These are phyloP conservation scores for Miamiensis avidus DNA, from an alignment of 169 alveolate genomes.

Conservation along the genomic window DNA sequence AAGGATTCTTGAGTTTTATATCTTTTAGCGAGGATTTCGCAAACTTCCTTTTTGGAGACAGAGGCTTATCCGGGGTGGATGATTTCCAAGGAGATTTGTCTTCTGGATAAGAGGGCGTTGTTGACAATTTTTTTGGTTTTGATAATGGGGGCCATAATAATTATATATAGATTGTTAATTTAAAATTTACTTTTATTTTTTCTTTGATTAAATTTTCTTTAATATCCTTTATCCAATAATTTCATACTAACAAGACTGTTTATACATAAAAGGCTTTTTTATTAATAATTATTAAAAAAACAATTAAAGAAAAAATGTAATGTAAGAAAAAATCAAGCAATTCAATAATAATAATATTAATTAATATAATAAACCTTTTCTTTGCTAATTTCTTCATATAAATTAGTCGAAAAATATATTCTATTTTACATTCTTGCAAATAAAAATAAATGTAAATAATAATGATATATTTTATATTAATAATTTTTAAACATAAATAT, in stretches of 20 bases:
- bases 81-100: constrained; percentile 61
- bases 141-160: constrained; percentile 34
- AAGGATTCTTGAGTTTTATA: constrained; percentile 52
- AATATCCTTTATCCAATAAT: neutral
- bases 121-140: constrained; percentile 53
- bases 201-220: neutral
- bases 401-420: too few relatives aligned
- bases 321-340: too few relatives aligned
- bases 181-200: neutral
- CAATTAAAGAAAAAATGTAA: too few relatives aligned
- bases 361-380: too few relatives aligned
- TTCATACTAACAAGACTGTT: neutral
- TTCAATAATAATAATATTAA: too few relatives aligned
- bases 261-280: too few relatives aligned
- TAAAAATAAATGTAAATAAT: too few relatives aligned
- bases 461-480: too few relatives aligned
- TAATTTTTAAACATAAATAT: too few relatives aligned
- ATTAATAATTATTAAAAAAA: too few relatives aligned
- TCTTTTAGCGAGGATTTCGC: constrained; percentile 56
- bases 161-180: neutral
- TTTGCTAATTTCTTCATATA: too few relatives aligned
- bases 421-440: too few relatives aligned
- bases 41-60: constrained; percentile 60
- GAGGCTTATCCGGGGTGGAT: constrained; percentile 70
- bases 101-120: constrained; percentile 50